Evolutionary conservation across 2,329 filamentous ascomycete genomes (phyloP).

Genomic region (Arthrobotrys pseudoclavata): DNA sequence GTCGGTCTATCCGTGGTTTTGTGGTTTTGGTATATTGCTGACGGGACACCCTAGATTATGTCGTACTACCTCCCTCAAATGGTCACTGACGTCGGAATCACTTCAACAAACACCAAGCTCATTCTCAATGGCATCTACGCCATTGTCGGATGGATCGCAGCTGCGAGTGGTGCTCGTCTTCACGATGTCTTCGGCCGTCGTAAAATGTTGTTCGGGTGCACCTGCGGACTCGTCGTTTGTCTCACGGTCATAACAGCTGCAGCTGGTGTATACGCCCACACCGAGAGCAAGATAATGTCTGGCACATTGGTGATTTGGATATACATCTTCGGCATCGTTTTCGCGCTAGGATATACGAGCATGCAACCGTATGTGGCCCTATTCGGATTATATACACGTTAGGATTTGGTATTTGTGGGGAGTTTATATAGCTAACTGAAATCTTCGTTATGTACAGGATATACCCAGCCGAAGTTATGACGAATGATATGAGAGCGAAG

Average conservation of each 20-base stretch:
- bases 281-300: conserved; percentile 64
- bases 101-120: conserved; percentile 66
- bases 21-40: background rate
- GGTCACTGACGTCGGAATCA: conserved; percentile 67
- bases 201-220: conserved; percentile 66
- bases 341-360: conserved; percentile 64
- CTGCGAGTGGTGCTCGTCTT: conserved; percentile 66
- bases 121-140: conserved; percentile 68
- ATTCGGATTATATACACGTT: conserved; percentile 12
- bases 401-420: background rate
- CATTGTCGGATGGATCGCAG: conserved; percentile 67
- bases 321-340: conserved; percentile 66
- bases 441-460: conserved; percentile 62
- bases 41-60: conserved; percentile 39
- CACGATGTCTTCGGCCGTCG: conserved; percentile 67
- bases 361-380: conserved; percentile 64
- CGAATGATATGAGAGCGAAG: conserved; percentile 67
- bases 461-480: conserved; percentile 66
- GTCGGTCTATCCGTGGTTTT: conserved; percentile 65
- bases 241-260: conserved; percentile 67
- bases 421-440: conserved; percentile 18
- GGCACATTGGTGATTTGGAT: conserved; percentile 68
- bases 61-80: conserved; percentile 68
- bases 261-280: conserved; percentile 64
- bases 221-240: conserved; percentile 65